Conservation (phyloP, 768 basidiomycete species). For the Auriscalpium orientale region DNA sequence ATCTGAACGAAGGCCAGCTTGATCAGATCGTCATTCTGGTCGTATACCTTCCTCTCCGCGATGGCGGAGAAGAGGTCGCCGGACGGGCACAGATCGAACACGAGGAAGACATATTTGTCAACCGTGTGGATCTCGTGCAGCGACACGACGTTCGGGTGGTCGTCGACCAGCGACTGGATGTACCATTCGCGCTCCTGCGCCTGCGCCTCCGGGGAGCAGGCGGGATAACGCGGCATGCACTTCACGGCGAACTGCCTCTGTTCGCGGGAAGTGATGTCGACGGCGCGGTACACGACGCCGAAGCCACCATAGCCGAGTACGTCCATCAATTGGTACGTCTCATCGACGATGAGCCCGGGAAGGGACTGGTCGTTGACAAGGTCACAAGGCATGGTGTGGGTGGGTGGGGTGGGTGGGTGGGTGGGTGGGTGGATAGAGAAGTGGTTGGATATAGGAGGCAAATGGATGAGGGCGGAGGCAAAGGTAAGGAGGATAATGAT, state of each 20-base stretch:
- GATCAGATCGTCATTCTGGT: conserved; percentile 36
- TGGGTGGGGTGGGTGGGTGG: too few relatives aligned
- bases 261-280: not conserved
- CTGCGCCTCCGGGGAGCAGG: not conserved
- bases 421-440: too few relatives aligned
- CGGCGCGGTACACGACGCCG: not conserved
- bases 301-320: not conserved
- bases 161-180: not conserved
- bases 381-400: too few relatives aligned
- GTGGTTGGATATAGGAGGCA: too few relatives aligned
- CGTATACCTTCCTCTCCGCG: conserved; percentile 22
- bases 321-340: not conserved
- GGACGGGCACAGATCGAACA: conserved; percentile 14
- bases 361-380: too few relatives aligned
- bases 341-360: not conserved
- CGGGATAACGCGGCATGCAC: not conserved
- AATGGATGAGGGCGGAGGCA: too few relatives aligned
- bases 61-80: conserved; percentile 42
- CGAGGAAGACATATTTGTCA: conserved; percentile 17
- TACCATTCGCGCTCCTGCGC: conserved; percentile 2
- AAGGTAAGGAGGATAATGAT: too few relatives aligned
- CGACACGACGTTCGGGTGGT: conserved; percentile 4
- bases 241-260: not conserved
- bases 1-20: conserved; percentile 41
- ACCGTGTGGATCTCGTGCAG: conserved; percentile 2